Evolutionary conservation across 805 yeast species (phyloP), one percentile per base, ranked within the genome.

Genomic region (Cyberlindnera japonica): DNA sequence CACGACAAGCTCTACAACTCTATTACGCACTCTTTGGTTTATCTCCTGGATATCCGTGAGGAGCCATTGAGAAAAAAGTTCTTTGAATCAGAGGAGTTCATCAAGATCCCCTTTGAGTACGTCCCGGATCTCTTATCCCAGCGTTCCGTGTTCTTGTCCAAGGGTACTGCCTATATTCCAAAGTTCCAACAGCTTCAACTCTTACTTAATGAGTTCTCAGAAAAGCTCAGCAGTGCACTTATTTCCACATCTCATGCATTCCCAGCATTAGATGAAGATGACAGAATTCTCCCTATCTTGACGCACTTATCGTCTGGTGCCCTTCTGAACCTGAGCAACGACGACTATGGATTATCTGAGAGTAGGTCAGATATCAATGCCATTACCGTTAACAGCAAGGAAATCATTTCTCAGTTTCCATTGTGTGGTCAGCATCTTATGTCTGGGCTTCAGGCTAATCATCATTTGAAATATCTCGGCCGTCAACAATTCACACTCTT

Each of bases 261-360:
- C 40, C 95, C 96, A 6, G 72, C 90, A 10, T 67, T 91, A 41
- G 96, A 89, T 56, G 98, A 91, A 65, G 96, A 89, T 56, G 95
- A 89, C 58, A 71, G 99, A 43, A 64, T 93, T 33, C 65, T 89
- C 37, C 97, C 97, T 1, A 78, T 93, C 21, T 68, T 93, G 47
- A 79, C 79, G 54, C 89, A 90, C 54, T 63, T 93, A 34, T 78
- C 95, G 0, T 72, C 76, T 22, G 88, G 88, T 11, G 84, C 83
- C 54, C 75, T 83, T 2, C 65, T 81, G 6, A 51, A 51, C 40
- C 37, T 49, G 28, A 37, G 43, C 3, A 34, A 20, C 9, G 50
- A 49, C 21, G 47, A 51, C 22, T 52, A 44, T 31, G 51, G 46
- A 6, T 37, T 32, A 3, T 37, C 38, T 29, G 49, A 47, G 20